Evolutionary conservation across 2,329 filamentous ascomycete genomes (phyloP).

Genomic region (Ophiostoma sp.): DNA sequence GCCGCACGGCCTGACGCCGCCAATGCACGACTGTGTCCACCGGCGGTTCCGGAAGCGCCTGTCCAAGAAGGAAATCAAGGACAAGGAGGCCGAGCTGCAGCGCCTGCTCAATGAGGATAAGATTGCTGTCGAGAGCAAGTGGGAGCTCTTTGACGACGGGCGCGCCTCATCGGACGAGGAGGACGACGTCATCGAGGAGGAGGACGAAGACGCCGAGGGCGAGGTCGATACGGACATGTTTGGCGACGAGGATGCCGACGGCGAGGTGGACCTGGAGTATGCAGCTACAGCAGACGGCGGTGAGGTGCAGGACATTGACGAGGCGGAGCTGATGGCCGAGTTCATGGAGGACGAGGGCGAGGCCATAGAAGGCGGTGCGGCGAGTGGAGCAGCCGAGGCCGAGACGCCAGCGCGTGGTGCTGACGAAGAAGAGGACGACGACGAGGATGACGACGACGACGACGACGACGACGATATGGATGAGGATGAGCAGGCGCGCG

Average conservation of each 20-base stretch:
- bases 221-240: constrained; percentile 42
- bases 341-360: constrained; percentile 48
- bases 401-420: constrained; percentile 40
- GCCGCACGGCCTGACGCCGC: constrained; percentile 81
- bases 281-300: constrained; percentile 29
- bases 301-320: constrained; percentile 30
- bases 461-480: constrained; percentile 51
- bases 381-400: constrained; percentile 37
- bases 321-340: constrained; percentile 36
- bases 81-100: constrained; percentile 74
- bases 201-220: constrained; percentile 53
- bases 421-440: constrained; percentile 38
- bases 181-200: constrained; percentile 44
- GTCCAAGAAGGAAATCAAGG: constrained; percentile 75
- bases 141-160: constrained; percentile 57
- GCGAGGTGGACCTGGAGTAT: constrained; percentile 53
- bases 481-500: constrained; percentile 46
- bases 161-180: constrained; percentile 28
- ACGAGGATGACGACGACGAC: constrained; percentile 46
- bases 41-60: constrained; percentile 78
- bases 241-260: constrained; percentile 49
- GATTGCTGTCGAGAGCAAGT: constrained; percentile 53
- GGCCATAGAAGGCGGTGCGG: constrained; percentile 35
- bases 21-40: constrained; percentile 78
- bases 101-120: constrained; percentile 66